Conservation (phyloP, 208 protist genomes). For the Naegleria fowleri region DNA sequence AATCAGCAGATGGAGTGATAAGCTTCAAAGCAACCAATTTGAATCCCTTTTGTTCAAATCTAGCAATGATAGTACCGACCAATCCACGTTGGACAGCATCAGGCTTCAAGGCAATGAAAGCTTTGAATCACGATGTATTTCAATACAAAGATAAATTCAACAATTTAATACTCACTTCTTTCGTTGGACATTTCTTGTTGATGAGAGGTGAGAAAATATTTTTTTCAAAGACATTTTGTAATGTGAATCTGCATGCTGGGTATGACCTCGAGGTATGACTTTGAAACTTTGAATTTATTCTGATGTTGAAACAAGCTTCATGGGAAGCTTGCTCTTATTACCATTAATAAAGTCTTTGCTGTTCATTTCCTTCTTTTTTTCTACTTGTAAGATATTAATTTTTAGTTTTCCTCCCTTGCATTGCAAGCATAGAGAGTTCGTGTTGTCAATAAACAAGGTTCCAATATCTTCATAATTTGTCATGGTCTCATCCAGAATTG, state of each 20-base stretch:
- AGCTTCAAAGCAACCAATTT: slow-evolving; percentile 85
- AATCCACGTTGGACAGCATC: slow-evolving; percentile 47
- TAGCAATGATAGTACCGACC: slow-evolving; percentile 37
- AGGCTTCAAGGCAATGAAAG: slow-evolving; percentile 34
- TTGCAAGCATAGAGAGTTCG: background rate
- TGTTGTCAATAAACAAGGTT: background rate
- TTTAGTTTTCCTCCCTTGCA: background rate
- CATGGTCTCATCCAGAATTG: background rate
- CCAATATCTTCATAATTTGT: background rate
- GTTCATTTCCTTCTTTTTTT: background rate
- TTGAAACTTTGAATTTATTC: too few species aligned
- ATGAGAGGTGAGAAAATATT: too few species aligned
- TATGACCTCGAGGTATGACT: too few species aligned
- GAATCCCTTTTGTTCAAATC: slow-evolving; percentile 37
- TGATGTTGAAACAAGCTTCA: too few species aligned
- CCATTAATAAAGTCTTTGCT: background rate
- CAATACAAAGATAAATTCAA: background rate
- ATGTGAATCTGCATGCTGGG: too few species aligned
- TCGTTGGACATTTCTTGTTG: background rate
- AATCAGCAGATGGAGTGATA: slow-evolving; percentile 65
- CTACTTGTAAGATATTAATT: background rate
- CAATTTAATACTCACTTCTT: background rate
- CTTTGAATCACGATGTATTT: background rate
- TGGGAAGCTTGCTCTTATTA: background rate
- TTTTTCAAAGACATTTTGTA: too few species aligned